Conservation (phyloP, 2,329 filamentous ascomycete genomes). For the Colletotrichum gloeosporioides region DNA sequence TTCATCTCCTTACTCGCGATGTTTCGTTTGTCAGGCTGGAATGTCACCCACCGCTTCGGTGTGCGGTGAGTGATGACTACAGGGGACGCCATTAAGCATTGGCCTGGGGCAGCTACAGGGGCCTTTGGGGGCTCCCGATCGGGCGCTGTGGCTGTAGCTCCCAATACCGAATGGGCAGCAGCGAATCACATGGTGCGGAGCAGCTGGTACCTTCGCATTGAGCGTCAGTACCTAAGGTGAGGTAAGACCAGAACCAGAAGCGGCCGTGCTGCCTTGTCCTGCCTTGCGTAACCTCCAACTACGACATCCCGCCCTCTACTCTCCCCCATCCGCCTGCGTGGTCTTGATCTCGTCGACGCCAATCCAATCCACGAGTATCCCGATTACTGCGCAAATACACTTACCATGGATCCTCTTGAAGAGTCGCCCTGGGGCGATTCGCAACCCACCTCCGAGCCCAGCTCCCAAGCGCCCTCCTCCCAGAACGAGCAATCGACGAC, state of each 20-base stretch:
- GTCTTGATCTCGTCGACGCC: not conserved
- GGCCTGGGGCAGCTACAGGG: not conserved
- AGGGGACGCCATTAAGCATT: not conserved
- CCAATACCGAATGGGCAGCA: not conserved
- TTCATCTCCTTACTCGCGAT: not conserved
- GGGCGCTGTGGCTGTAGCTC: slow-evolving; percentile 12
- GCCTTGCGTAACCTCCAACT: slow-evolving; percentile 9
- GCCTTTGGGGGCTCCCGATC: not conserved
- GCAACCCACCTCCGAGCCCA: slow-evolving; percentile 33
- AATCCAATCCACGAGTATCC: not conserved
- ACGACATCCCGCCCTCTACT: not conserved
- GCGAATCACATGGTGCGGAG: slow-evolving; percentile 16
- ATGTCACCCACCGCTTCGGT: not conserved
- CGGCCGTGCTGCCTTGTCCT: slow-evolving; percentile 10
- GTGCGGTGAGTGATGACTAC: not conserved
- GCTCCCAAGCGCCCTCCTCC: slow-evolving; percentile 35
- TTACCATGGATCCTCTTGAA: slow-evolving; percentile 52
- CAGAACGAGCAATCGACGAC: slow-evolving; percentile 31
- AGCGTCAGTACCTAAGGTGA: not conserved
- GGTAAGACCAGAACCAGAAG: slow-evolving; percentile 8
- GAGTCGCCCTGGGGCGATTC: slow-evolving; percentile 62
- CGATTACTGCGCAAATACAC: not conserved
- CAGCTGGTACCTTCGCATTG: slow-evolving; percentile 2
- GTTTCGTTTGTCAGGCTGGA: not conserved
- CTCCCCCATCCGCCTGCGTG: not conserved